Evolutionary conservation across 176 grass and related monocot species (phyloP).

Genomic region (Oryza nivara): DNA sequence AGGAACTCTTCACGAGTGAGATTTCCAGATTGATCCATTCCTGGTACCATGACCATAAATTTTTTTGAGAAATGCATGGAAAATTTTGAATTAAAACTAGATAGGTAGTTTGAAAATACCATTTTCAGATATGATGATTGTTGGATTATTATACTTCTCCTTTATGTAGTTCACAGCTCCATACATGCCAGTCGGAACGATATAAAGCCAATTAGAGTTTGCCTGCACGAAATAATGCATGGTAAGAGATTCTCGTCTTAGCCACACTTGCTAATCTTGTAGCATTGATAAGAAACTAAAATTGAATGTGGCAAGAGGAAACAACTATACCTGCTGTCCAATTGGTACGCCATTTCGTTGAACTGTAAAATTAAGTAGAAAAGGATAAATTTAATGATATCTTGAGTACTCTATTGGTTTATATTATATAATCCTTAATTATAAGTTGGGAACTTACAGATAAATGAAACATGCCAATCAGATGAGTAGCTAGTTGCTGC

Average conservation of each 20-base stretch:
- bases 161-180: constrained; percentile 78
- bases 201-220: constrained; percentile 86
- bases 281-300: constrained; percentile 23
- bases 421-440: constrained; percentile 1
- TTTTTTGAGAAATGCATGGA: background rate
- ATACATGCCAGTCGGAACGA: constrained; percentile 84
- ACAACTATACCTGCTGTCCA: constrained; percentile 61
- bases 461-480: constrained; percentile 67
- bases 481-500: constrained; percentile 60
- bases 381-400: background rate
- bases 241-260: background rate
- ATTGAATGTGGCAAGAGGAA: constrained; percentile 28
- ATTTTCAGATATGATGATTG: constrained; percentile 80
- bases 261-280: background rate
- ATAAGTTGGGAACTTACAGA: constrained; percentile 43
- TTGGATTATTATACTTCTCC: constrained; percentile 73
- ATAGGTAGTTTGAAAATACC: constrained; percentile 43
- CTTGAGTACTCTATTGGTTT: background rate
- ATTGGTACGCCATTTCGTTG: constrained; percentile 71
- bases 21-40: constrained; percentile 71
- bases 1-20: constrained; percentile 49
- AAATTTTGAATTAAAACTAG: background rate
- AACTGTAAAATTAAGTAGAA: constrained; percentile 47
- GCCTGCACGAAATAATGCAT: constrained; percentile 46
- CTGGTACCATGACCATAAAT: constrained; percentile 23